phyloP scores from a whole-genome alignment of 129 eudicot species.

The Arctium lappa region DNA sequence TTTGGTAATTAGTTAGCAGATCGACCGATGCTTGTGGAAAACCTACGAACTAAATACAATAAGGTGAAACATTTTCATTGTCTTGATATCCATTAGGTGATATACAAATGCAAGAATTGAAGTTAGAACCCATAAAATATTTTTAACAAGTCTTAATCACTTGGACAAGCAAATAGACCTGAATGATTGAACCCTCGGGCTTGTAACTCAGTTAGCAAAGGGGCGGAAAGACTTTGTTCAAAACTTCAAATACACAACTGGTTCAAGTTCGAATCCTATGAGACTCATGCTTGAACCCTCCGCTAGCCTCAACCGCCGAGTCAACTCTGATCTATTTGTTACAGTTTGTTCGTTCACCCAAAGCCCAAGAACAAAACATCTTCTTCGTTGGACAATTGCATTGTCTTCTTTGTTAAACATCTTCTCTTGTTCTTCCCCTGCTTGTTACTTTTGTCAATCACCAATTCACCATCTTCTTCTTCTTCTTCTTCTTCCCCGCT shows the following conservation, averaged over 20 bases:
- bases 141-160: background rate
- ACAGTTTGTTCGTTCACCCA: background rate
- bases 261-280: no score
- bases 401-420: background rate
- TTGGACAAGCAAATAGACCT: background rate
- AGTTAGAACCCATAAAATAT: background rate
- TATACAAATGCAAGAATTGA: constrained; percentile 2
- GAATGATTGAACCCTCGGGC: background rate
- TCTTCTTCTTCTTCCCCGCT: background rate
- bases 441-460: background rate
- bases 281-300: no score
- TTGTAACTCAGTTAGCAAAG: no score
- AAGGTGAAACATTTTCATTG: constrained; percentile 10
- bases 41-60: background rate
- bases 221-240: no score
- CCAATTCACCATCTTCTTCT: background rate
- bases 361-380: constrained; percentile 5
- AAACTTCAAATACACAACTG: no score
- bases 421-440: constrained; percentile 9
- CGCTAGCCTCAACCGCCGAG: no score
- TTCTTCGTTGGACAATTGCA: background rate
- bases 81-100: background rate
- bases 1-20: constrained; percentile 5
- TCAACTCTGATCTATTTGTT: background rate
- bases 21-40: background rate